Evolutionary conservation across 148 eudicot genomes (phyloP).

Genomic region (Limonium bicolor): DNA sequence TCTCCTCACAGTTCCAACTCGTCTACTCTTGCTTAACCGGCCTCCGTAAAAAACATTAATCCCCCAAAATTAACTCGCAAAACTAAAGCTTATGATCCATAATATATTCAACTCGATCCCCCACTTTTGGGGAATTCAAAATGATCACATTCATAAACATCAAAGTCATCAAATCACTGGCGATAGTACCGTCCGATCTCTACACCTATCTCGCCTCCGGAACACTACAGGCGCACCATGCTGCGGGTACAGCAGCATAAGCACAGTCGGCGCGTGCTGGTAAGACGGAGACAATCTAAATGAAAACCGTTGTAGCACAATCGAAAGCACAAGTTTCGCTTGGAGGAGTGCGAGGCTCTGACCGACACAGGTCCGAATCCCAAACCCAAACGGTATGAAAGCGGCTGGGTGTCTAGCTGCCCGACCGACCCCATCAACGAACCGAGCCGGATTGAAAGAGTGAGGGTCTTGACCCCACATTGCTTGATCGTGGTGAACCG

Average conservation of each 20-base stretch:
- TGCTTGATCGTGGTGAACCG: constrained; percentile 71
- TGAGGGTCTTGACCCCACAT: constrained; percentile 70
- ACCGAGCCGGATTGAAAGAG: constrained; percentile 67
- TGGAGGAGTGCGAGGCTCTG: constrained; percentile 74
- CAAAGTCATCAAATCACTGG: too few species aligned
- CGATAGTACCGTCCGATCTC: too few species aligned
- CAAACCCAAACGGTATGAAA: constrained; percentile 78
- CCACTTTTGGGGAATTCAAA: too few species aligned
- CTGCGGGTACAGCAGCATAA: constrained; percentile 82
- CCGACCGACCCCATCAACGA: constrained; percentile 59
- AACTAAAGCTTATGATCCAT: too few species aligned
- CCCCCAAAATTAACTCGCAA: too few species aligned
- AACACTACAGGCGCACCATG: constrained; percentile 78
- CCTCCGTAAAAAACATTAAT: too few species aligned
- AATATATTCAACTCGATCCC: too few species aligned
- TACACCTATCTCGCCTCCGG: too few species aligned
- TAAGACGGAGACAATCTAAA: constrained; percentile 52
- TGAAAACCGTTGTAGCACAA: constrained; percentile 52
- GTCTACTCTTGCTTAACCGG: too few species aligned
- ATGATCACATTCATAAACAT: too few species aligned
- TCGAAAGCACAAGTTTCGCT: constrained; percentile 62
- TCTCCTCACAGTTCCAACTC: too few species aligned
- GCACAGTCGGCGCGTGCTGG: constrained; percentile 76
- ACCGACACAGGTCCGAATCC: constrained; percentile 74
- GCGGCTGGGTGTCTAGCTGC: constrained; percentile 85